Base-by-base conservation (phyloP, 768 basidiomycete species). In the Rubroboletus satanas region DNA sequence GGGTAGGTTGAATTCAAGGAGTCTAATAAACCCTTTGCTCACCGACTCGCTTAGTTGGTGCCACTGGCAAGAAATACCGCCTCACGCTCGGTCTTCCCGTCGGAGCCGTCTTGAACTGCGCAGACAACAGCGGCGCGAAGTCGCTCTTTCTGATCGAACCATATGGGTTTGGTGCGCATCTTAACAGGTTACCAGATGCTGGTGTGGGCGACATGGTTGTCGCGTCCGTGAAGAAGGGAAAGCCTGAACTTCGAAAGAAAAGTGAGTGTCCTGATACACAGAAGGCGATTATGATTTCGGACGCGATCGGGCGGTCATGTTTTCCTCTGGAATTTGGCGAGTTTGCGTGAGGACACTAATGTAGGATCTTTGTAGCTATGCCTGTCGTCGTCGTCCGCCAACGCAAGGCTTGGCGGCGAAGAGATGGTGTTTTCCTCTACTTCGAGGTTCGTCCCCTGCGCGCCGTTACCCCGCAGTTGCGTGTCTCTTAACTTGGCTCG, bases 211-310 rank as follows among this genome's bases (percentile, higher is more conserved):
- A 94, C 73, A 94, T 95, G 93, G 85, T 95, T 58, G 90, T 96
- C 56, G 93, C 92, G 55, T 93, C 90, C 50, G 97, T 99, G 69
- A 98, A 99, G 85, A 98, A 98, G 83, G 97, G 97, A 74, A 98
- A 99, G 80, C 97, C 97, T 35, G 97, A 99, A 77, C 77, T 99
- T 72, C 87, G 97, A 77, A 99, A 99, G 83, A 99, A 99, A 82
- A 96, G 93, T 96, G 72, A 68, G 93, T 81, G 42, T 51, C 45
- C 9, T 33, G 37, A 11, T 2, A 31, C 14, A 10, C 10, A 29
- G 11, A 26, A 33, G 3, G 29, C 5, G 35, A 23, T 18, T 17
- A 15, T 10, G 6, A 4, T 44, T 21, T 28, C 31, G 14, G 5
- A 26, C 17, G 32, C 1, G 21, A 28, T 44, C 26, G 4, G 6